phyloP scores from a whole-genome alignment of 352 stramenopile species.

The Globisporangium cylindrosporum region DNA sequence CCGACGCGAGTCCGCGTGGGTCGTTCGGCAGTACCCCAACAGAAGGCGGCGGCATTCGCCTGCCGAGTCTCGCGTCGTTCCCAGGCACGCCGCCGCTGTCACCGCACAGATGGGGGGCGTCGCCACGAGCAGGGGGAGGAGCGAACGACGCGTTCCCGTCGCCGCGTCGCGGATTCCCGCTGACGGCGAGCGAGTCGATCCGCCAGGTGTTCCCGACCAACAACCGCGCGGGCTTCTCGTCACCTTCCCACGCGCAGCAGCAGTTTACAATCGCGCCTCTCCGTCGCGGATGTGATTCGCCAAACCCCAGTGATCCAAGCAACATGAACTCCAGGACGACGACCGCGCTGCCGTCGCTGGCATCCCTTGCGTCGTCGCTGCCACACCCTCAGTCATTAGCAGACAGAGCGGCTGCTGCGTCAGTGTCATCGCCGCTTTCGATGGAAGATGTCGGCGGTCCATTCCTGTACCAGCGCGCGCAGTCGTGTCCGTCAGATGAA shows the following conservation, averaged over 20 bases:
- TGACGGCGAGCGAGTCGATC: slow-evolving; percentile 20
- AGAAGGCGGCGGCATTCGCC: slow-evolving; percentile 27
- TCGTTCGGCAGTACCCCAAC: slow-evolving; percentile 3
- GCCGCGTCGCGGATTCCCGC: slow-evolving; percentile 17
- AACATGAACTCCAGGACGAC: slow-evolving; percentile 14
- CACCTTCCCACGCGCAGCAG: slow-evolving; percentile 13
- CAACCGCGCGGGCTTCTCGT: slow-evolving; percentile 15
- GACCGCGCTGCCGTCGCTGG: slow-evolving; percentile 23
- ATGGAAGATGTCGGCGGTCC: slow-evolving; percentile 50
- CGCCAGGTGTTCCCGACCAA: slow-evolving; percentile 24
- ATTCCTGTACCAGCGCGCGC: slow-evolving; percentile 58
- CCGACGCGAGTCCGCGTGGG: slow-evolving; percentile 9
- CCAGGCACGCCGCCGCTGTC: slow-evolving; percentile 37
- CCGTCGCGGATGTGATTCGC: neutral
- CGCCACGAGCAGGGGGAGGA: slow-evolving; percentile 9
- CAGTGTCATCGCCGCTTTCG: neutral
- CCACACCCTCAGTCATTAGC: neutral
- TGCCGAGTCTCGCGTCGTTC: slow-evolving; percentile 36
- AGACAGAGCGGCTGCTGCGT: neutral
- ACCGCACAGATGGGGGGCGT: slow-evolving; percentile 27
- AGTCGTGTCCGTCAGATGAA: slow-evolving; percentile 72
- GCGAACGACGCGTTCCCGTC: slow-evolving; percentile 18
- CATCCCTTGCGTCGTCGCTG: slow-evolving; percentile 25
- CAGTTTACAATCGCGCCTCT: slow-evolving; percentile 30
- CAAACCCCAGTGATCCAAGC: slow-evolving; percentile 8